Evolutionary conservation across 805 yeast species (phyloP).

Genomic region (Blastobotrys chiropterorum): DNA sequence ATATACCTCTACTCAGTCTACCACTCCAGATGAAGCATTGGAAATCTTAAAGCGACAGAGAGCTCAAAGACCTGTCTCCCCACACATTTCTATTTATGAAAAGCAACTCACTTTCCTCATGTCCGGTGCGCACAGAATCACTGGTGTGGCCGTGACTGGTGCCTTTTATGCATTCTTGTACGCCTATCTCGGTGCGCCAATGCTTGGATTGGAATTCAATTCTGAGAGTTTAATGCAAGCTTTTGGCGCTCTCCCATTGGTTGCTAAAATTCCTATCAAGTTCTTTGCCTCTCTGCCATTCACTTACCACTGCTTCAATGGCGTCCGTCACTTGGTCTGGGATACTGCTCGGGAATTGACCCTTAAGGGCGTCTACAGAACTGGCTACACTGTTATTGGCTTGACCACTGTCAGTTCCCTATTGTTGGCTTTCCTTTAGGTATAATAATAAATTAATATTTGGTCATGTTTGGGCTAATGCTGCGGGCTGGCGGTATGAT

Average conservation of each 20-base stretch:
- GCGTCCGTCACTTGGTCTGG: constrained; percentile 92
- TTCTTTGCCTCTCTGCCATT: constrained; percentile 73
- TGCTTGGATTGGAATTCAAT: constrained; percentile 52
- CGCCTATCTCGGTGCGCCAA: constrained; percentile 63
- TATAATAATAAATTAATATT: too few species aligned
- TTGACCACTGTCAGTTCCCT: constrained; percentile 52
- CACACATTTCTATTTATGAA: constrained; percentile 83
- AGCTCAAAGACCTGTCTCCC: constrained; percentile 81
- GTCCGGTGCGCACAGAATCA: constrained; percentile 78
- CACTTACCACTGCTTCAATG: constrained; percentile 79
- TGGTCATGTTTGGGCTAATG: too few species aligned
- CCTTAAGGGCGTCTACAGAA: constrained; percentile 81
- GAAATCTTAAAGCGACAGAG: constrained; percentile 74
- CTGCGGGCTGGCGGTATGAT: too few species aligned
- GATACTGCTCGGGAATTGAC: constrained; percentile 78
- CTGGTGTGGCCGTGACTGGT: constrained; percentile 77
- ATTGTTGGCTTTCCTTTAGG: constrained; percentile 31
- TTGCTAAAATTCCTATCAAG: constrained; percentile 58
- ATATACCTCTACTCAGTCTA: constrained; percentile 36
- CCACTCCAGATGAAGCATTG: constrained; percentile 59
- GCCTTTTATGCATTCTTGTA: constrained; percentile 77
- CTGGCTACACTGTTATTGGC: constrained; percentile 81
- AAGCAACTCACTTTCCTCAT: constrained; percentile 83
- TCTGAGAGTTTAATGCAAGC: constrained; percentile 46
- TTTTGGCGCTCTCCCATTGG: constrained; percentile 59